Percentiles rank a stretch among this genome's conserved stretches.
phyloP scores from a whole-genome alignment of 2,329 filamentous ascomycete genomes.

The Berkeleyomyces rouxiae region DNA sequence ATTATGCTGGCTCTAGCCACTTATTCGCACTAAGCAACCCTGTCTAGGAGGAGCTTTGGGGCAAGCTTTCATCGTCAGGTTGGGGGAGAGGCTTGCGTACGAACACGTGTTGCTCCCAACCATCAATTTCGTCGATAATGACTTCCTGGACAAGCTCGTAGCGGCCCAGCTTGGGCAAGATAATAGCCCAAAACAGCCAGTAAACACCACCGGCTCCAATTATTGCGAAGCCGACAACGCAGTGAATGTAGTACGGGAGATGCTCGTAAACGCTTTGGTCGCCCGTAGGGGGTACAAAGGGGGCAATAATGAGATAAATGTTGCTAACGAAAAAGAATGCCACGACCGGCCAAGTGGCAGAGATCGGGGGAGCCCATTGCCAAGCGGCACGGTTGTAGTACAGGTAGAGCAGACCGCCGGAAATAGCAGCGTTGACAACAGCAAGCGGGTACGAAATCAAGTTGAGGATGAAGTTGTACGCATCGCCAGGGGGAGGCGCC shows the following conservation, averaged over 20 bases:
- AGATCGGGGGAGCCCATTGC: conserved; percentile 38
- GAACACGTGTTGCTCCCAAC: conserved; percentile 45
- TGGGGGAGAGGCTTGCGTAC: conserved; percentile 23
- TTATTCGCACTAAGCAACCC: background rate
- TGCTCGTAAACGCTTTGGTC: conserved; percentile 36
- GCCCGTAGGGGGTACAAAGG: conserved; percentile 36
- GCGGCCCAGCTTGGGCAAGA: conserved; percentile 33
- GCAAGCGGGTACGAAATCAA: conserved; percentile 49
- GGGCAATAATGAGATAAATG: conserved; percentile 42
- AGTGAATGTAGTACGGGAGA: conserved; percentile 42
- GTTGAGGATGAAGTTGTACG: conserved; percentile 46
- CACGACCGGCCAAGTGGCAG: conserved; percentile 35
- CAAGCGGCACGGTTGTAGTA: conserved; percentile 31
- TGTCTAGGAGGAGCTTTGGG: conserved; percentile 5
- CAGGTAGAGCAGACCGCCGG: conserved; percentile 35
- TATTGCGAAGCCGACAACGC: conserved; percentile 38
- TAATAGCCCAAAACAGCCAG: conserved; percentile 37
- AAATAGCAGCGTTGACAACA: conserved; percentile 38
- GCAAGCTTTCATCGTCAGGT: background rate
- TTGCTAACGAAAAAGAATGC: conserved; percentile 45
- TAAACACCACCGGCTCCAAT: conserved; percentile 36
- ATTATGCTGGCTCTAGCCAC: background rate
- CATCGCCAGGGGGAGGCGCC: conserved; percentile 49
- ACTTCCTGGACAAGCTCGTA: conserved; percentile 41
- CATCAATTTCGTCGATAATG: conserved; percentile 38